phyloP scores from a whole-genome alignment of 179 eudicot species.

The Carnegiea gigantea region DNA sequence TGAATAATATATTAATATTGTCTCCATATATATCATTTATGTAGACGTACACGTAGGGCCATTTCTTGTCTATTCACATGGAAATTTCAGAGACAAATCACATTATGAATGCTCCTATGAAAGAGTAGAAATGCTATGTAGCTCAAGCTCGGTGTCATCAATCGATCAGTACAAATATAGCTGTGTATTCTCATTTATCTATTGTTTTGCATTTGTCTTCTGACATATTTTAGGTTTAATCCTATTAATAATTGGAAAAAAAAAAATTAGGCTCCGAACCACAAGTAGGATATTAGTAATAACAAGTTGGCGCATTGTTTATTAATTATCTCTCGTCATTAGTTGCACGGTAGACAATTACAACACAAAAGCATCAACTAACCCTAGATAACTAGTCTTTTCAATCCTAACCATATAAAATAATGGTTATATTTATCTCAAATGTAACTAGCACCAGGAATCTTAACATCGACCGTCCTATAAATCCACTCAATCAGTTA shows the following conservation, averaged over 20 bases:
- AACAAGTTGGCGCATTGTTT: not conserved
- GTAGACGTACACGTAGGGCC: not conserved
- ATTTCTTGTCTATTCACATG: not conserved
- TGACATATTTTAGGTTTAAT: too few relatives aligned
- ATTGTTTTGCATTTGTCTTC: too few relatives aligned
- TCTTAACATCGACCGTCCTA: not conserved
- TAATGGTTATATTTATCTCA: not conserved
- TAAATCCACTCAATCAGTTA: not conserved
- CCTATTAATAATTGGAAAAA: too few relatives aligned
- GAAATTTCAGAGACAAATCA: not conserved
- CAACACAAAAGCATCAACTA: not conserved
- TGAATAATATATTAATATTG: too few relatives aligned
- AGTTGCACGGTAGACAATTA: not conserved
- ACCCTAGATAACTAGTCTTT: not conserved
- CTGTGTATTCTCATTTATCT: too few relatives aligned
- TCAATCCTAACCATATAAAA: not conserved
- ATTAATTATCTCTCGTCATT: not conserved
- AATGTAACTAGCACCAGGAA: not conserved
- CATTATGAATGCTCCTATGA: not conserved
- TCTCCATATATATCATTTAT: too few relatives aligned
- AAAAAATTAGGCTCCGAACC: too few relatives aligned
- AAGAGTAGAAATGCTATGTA: too few relatives aligned
- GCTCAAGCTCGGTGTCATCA: too few relatives aligned
- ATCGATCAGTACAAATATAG: too few relatives aligned
- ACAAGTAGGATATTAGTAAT: too few relatives aligned